Evolutionary conservation across 495 filamentous ascomycete genomes (phyloP).

Genomic region (Lepraria neglecta): DNA sequence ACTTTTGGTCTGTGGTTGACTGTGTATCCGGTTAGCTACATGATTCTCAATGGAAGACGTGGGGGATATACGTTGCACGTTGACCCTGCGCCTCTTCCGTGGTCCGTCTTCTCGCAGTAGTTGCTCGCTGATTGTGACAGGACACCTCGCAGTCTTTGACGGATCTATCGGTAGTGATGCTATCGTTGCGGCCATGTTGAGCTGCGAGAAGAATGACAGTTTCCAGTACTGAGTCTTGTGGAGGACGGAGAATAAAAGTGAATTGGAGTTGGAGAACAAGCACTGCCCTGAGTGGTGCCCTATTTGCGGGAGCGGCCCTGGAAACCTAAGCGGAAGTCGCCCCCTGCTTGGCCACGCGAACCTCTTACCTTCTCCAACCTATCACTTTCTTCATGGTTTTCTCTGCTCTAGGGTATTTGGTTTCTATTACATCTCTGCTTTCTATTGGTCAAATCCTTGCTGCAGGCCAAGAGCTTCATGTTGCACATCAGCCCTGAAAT

Average conservation of each 20-base stretch:
- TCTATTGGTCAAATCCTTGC: no score
- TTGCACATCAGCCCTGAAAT: no score
- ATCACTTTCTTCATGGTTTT: no score
- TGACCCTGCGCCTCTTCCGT: constrained; percentile 19
- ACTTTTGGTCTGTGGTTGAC: constrained; percentile 51
- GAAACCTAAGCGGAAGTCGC: no score
- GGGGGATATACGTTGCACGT: constrained; percentile 17
- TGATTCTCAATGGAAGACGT: neutral
- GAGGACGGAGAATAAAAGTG: neutral
- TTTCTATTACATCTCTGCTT: no score
- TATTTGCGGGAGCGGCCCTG: no score
- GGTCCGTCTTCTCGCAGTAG: constrained; percentile 19
- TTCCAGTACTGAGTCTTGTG: neutral
- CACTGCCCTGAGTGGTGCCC: neutral
- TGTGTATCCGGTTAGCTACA: neutral
- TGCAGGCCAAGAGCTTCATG: no score
- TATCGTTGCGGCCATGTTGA: constrained; percentile 22
- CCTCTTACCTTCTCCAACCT: no score
- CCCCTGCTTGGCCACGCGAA: no score
- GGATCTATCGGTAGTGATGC: constrained; percentile 19
- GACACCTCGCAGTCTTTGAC: constrained; percentile 23
- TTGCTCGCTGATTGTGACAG: constrained; percentile 21
- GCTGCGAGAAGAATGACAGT: neutral
- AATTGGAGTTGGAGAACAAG: neutral
- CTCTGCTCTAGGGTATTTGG: no score